Evolutionary conservation across 805 yeast genomes (phyloP).

Genomic region (Yamadazyma kitorensis): DNA sequence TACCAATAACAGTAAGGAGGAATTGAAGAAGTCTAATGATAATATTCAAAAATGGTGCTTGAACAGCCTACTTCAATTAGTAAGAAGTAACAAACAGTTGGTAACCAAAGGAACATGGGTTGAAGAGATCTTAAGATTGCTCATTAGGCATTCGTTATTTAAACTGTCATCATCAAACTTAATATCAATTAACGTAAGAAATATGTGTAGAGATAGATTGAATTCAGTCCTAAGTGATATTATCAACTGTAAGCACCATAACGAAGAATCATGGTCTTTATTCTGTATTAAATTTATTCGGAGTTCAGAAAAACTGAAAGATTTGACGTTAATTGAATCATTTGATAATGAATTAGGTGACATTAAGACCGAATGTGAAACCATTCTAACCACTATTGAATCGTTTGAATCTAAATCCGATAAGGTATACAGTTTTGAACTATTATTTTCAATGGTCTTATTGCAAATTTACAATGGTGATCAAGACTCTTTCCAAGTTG

Average conservation of each 20-base stretch:
- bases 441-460: constrained; percentile 71
- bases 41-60: constrained; percentile 54
- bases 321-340: constrained; percentile 21
- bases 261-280: constrained; percentile 58
- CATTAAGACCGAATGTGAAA: constrained; percentile 47
- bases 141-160: constrained; percentile 44
- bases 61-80: constrained; percentile 55
- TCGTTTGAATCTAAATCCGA: constrained; percentile 27
- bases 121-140: constrained; percentile 35
- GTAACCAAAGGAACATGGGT: constrained; percentile 18
- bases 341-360: constrained; percentile 58
- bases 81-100: constrained; percentile 40
- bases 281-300: constrained; percentile 42
- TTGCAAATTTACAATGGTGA: constrained; percentile 77
- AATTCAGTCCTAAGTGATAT: constrained; percentile 65
- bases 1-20: constrained; percentile 14
- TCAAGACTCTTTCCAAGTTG: constrained; percentile 68
- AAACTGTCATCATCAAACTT: constrained; percentile 12
- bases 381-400: constrained; percentile 36
- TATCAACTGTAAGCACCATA: constrained; percentile 42
- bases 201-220: constrained; percentile 58
- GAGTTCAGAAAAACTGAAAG: constrained; percentile 22
- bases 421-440: constrained; percentile 65
- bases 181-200: constrained; percentile 33
- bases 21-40: constrained; percentile 28